Percentiles rank a stretch among this genome's conserved stretches.
These are phyloP conservation scores for Claviceps sorghi DNA, from an alignment of 2,329 filamentous ascomycete species.

Conservation along the genomic window DNA sequence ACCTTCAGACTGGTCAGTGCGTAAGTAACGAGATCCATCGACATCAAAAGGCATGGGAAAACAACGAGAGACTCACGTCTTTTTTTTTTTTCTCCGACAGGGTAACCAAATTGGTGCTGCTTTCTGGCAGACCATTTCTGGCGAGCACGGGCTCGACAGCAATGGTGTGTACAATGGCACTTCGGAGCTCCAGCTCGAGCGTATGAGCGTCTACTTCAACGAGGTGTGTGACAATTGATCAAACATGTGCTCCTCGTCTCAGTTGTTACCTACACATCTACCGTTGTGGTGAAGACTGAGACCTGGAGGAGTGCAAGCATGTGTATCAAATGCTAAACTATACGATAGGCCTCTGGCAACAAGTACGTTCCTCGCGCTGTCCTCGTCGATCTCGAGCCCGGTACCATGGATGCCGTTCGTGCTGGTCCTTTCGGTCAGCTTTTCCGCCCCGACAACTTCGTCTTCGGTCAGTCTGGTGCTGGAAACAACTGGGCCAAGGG, in stretches of 20 bases:
- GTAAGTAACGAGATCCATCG: conserved; percentile 80
- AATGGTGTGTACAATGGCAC: conserved; percentile 97
- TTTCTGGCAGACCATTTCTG: conserved; percentile 87
- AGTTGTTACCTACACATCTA: neutral
- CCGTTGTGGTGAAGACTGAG: neutral
- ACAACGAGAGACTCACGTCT: conserved; percentile 20
- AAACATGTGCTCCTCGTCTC: conserved; percentile 7
- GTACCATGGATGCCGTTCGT: conserved; percentile 98
- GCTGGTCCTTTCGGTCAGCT: conserved; percentile 96
- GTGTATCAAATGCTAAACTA: neutral
- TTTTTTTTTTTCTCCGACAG: conserved; percentile 27
- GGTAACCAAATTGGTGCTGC: conserved; percentile 99
- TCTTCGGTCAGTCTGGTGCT: conserved; percentile 97
- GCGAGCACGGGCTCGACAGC: conserved; percentile 91
- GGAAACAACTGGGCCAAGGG: conserved; percentile 99
- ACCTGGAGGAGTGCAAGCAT: neutral
- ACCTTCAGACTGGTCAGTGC: conserved; percentile 99
- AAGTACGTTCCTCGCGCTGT: conserved; percentile 99
- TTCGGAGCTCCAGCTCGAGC: conserved; percentile 91
- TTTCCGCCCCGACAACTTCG: conserved; percentile 99
- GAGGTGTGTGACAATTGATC: conserved; percentile 26
- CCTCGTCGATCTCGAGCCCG: conserved; percentile 96
- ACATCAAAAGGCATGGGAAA: neutral
- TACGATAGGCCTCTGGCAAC: conserved; percentile 68
- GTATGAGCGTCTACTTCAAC: conserved; percentile 99